Conservation (phyloP, 345 rosid species). For the Syzygium aromaticum region DNA sequence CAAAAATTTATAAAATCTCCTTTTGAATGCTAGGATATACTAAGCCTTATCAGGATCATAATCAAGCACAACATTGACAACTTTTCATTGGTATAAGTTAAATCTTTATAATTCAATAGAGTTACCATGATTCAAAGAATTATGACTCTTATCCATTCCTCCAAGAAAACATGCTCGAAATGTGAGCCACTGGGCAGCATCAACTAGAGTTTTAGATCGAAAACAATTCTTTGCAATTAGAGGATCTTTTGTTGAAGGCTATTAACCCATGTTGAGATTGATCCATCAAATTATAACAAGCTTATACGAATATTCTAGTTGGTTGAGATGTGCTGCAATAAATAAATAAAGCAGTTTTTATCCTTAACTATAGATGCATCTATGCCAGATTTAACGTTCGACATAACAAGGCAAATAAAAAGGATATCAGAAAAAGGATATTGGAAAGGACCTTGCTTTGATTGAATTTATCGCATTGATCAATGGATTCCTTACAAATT, state of each 20-base stretch:
- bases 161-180: not conserved
- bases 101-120: not conserved
- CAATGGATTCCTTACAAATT: not conserved
- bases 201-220: not conserved
- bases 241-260: not conserved
- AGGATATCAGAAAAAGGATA: not conserved
- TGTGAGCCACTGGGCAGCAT: not conserved
- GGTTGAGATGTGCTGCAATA: not conserved
- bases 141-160: not conserved
- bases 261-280: not conserved
- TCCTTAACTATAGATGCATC: not conserved
- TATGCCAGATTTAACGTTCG: not conserved
- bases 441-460: not conserved
- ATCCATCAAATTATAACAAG: not conserved
- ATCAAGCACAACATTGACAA: not conserved
- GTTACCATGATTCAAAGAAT: not conserved
- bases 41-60: not conserved
- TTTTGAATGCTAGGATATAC: not conserved
- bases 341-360: not conserved
- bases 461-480: not conserved
- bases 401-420: not conserved
- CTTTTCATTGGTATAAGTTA: not conserved
- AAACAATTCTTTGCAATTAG: not conserved
- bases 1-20: not conserved
- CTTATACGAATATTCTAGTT: not conserved